Conservation (phyloP, 768 basidiomycete genomes). For the Naematelia encephala region DNA sequence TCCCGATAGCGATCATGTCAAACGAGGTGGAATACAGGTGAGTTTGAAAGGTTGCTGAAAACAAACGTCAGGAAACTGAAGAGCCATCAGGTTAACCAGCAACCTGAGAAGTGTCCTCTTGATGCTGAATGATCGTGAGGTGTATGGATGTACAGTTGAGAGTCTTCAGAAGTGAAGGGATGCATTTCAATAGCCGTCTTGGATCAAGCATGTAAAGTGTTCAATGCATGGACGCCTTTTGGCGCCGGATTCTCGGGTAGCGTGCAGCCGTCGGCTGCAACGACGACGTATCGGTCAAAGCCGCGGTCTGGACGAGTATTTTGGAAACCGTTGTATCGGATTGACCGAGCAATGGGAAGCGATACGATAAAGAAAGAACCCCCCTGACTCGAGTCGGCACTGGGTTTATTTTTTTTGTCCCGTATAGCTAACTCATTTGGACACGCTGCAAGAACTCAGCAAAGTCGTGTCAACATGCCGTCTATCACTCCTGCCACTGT, state of each 20-base stretch:
- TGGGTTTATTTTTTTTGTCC: too few species aligned
- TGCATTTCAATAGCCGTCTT: too few species aligned
- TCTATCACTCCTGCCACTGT: background rate
- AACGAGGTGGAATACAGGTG: conserved; percentile 49
- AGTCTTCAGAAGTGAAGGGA: too few species aligned
- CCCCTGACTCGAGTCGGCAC: too few species aligned
- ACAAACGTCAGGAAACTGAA: background rate
- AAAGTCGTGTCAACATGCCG: conserved; percentile 1
- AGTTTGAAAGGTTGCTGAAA: background rate
- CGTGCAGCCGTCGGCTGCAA: too few species aligned
- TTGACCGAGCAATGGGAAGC: too few species aligned
- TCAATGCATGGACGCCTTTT: too few species aligned
- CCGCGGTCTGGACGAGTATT: background rate
- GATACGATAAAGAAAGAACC: too few species aligned
- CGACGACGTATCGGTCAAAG: background rate
- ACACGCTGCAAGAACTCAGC: background rate
- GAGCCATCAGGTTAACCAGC: conserved; percentile 10
- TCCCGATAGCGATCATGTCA: conserved; percentile 36
- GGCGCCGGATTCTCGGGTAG: too few species aligned
- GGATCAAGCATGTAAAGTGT: too few species aligned
- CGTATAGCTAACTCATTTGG: too few species aligned
- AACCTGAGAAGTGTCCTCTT: conserved; percentile 12
- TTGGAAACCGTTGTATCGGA: too few species aligned
- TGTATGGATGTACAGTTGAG: background rate
- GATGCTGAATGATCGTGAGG: conserved; percentile 10